A percentile compares a stretch with the other conserved stretches of the same genome.
These are phyloP conservation scores for Suhomyces bolitotheri DNA, from an alignment of 1,139 yeast species.

Conservation along the genomic window DNA sequence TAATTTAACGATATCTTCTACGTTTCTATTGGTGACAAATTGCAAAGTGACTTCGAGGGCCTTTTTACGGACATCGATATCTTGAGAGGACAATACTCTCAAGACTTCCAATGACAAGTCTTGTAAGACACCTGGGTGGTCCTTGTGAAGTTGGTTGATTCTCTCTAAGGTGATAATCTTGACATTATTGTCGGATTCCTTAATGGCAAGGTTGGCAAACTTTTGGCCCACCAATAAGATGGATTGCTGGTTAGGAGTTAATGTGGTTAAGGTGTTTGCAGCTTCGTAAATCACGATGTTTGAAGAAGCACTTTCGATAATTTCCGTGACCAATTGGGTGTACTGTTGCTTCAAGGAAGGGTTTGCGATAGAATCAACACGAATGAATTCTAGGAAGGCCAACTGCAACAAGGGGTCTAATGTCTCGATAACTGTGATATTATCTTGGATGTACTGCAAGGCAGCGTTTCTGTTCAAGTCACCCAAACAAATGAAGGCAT, in stretches of 20 bases:
- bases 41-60: constrained; percentile 81
- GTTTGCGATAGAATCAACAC: constrained; percentile 70
- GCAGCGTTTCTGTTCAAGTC: constrained; percentile 85
- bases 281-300: constrained; percentile 90
- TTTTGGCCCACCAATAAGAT: constrained; percentile 77
- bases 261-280: constrained; percentile 76
- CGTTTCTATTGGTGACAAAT: constrained; percentile 83
- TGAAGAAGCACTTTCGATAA: constrained; percentile 61
- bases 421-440: constrained; percentile 60
- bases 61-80: constrained; percentile 85
- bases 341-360: constrained; percentile 71
- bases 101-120: constrained; percentile 84
- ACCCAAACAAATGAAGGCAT: constrained; percentile 88
- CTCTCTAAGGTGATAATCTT: constrained; percentile 89
- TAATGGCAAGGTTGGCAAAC: constrained; percentile 84
- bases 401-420: constrained; percentile 85
- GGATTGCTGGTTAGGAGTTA: constrained; percentile 68
- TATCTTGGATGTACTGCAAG: constrained; percentile 74
- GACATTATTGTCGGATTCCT: constrained; percentile 91
- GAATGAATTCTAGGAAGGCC: constrained; percentile 87
- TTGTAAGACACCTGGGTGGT: constrained; percentile 81
- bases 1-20: constrained; percentile 88
- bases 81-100: constrained; percentile 83
- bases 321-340: constrained; percentile 67
- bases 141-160: constrained; percentile 70